phyloP scores from a whole-genome alignment of 164 flowering plant species.

The Magnolia sinica region DNA sequence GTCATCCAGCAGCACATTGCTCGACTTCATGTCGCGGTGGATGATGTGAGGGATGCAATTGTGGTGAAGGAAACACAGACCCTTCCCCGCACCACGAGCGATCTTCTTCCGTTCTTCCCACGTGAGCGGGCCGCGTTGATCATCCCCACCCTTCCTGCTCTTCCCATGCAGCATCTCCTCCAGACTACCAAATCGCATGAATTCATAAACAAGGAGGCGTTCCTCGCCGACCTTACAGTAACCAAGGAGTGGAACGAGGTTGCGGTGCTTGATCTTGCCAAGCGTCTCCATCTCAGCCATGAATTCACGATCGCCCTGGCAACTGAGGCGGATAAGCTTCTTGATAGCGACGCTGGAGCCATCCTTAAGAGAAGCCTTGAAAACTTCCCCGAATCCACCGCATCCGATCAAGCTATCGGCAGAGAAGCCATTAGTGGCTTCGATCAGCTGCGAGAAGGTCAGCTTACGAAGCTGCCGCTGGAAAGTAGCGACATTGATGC shows the following conservation, averaged over 20 bases:
- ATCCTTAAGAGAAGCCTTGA: slow-evolving; percentile 62
- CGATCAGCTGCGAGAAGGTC: slow-evolving; percentile 62
- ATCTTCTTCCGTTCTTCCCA: slow-evolving; percentile 81
- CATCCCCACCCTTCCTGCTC: not conserved
- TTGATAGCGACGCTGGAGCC: slow-evolving; percentile 70
- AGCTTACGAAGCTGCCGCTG: slow-evolving; percentile 60
- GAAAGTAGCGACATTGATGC: slow-evolving; percentile 76
- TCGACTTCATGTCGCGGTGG: slow-evolving; percentile 73
- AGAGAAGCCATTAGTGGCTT: slow-evolving; percentile 70
- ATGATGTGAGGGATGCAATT: slow-evolving; percentile 75
- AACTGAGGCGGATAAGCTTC: slow-evolving; percentile 56
- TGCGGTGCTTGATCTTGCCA: slow-evolving; percentile 67
- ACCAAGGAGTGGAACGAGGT: slow-evolving; percentile 62
- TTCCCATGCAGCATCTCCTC: slow-evolving; percentile 58
- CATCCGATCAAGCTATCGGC: slow-evolving; percentile 64
- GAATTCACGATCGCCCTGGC: slow-evolving; percentile 73
- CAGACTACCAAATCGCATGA: slow-evolving; percentile 66
- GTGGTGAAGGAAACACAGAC: slow-evolving; percentile 69
- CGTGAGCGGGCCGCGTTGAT: slow-evolving; percentile 21
- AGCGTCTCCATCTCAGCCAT: slow-evolving; percentile 83
- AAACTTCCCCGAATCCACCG: slow-evolving; percentile 78
- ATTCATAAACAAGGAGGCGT: slow-evolving; percentile 65
- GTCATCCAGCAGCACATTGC: slow-evolving; percentile 63
- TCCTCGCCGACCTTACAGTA: slow-evolving; percentile 78
- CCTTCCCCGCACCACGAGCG: slow-evolving; percentile 65